Percentiles rank a stretch among this genome's conserved stretches.
These are phyloP conservation scores for Cajanus cajan DNA, from an alignment of 306 rosid species.

Conservation along the genomic window DNA sequence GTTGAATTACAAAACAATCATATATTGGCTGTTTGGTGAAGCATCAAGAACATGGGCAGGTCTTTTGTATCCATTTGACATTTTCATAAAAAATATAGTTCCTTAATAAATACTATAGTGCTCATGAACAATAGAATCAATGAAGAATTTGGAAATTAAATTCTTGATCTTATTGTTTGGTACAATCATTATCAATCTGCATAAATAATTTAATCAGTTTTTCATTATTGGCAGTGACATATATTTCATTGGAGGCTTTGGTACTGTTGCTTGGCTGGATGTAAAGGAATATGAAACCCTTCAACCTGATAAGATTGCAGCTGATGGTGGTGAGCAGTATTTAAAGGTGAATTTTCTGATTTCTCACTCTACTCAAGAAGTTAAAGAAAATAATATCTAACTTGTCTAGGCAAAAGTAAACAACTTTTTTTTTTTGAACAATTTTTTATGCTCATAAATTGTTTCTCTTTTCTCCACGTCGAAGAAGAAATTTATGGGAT, in stretches of 20 bases:
- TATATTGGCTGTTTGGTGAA: conserved; percentile 22
- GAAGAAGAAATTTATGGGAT: conserved; percentile 3
- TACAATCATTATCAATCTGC: conserved; percentile 16
- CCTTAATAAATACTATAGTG: background rate
- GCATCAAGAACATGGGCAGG: background rate
- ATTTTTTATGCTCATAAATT: background rate
- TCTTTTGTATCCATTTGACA: background rate
- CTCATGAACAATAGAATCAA: background rate
- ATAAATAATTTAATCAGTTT: conserved; percentile 14
- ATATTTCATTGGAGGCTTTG: conserved; percentile 99
- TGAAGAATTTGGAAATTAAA: background rate
- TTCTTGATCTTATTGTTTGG: conserved; percentile 20
- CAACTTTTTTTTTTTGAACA: background rate
- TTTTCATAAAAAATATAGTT: background rate
- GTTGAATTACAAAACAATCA: background rate
- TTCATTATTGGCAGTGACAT: conserved; percentile 70
- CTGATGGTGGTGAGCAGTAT: conserved; percentile 91
- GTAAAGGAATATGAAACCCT: conserved; percentile 90
- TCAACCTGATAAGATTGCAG: conserved; percentile 97
- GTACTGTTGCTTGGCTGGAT: conserved; percentile 99
- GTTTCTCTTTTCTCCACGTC: background rate
- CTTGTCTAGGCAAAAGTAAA: background rate
- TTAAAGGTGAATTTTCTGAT: conserved; percentile 64
- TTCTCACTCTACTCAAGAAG: background rate
- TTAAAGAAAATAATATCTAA: conserved; percentile 8